Base-by-base conservation (phyloP, 345 rosid genomes). In the Euphorbia peplus region DNA sequence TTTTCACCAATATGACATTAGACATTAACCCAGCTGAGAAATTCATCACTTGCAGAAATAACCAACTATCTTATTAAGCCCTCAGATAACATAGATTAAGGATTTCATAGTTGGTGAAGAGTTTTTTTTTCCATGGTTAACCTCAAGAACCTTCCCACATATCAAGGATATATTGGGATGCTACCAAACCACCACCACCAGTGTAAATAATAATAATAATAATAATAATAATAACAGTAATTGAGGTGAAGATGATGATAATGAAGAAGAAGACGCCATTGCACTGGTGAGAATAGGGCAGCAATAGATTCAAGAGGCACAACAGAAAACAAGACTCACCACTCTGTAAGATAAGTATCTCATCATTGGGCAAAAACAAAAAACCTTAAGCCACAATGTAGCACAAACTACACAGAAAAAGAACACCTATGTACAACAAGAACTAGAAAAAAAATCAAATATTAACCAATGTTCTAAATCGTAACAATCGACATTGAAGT, bases 81-180 rank as follows among this genome's bases (percentile, higher is more conserved):
- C 78, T 59, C 78, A 70, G 74, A 58, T 64, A 62, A 51, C 54
- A 26, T 22, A 53, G 22, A 53, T 15, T 0, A 16, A 13, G 14
- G 65, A 68, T 29, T 5, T 63, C 73, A 63, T 56, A 28, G 51
- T 5, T 7, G 28, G 30, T 29, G 51, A 37, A 64, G 65, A 32
- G n/a, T 22, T n/a, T 56, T 24, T 46, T 11, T 64, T 58, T 75
- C 59, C 50, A 44, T 12, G 50, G 15, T 12, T 11, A 44, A 5
- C 78, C 65, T 3, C 44, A 56, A 26, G 44, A 75, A 35, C 78
- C 70, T 46, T 37, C 51, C 61, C 55, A 63, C 24, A 35, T 75
- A 59, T 58, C 58, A 44, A 53, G 11, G 37, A 37, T 60, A 62
- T 12, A 21, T n/a, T 47, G 50, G 8, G 62, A 24, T 25, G 60